Conservation (phyloP, 2,329 filamentous ascomycete species). For the Penicillium concentricum region DNA sequence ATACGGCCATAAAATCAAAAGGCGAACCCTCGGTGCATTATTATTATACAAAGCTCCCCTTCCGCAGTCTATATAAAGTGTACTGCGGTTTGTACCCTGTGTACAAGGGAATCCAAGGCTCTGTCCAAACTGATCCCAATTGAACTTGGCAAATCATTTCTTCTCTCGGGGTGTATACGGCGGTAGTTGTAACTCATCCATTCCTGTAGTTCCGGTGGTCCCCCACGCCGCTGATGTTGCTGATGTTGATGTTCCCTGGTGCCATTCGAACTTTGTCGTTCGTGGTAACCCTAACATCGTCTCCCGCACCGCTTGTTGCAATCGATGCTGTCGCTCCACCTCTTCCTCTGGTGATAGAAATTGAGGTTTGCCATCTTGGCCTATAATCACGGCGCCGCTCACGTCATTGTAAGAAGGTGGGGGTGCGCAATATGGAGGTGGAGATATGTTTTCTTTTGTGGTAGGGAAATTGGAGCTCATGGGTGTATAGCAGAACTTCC, state of each 20-base stretch:
- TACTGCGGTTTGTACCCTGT: not conserved
- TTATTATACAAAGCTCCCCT: not conserved
- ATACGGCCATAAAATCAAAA: conserved; percentile 4
- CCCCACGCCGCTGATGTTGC: not conserved
- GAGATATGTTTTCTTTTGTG: not conserved
- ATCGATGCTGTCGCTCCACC: conserved; percentile 14
- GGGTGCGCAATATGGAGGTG: not conserved
- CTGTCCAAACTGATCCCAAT: not conserved
- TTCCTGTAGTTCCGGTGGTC: not conserved
- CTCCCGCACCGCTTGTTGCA: conserved; percentile 25
- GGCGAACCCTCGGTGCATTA: conserved; percentile 1
- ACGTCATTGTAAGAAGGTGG: conserved; percentile 28
- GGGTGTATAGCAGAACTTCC: not conserved
- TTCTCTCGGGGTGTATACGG: conserved; percentile 2
- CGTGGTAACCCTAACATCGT: conserved; percentile 26
- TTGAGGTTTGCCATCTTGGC: conserved; percentile 22
- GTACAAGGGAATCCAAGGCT: not conserved
- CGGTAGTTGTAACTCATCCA: conserved; percentile 2
- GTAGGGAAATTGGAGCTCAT: no score
- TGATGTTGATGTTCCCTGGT: not conserved
- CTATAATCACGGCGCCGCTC: conserved; percentile 27
- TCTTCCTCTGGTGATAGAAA: conserved; percentile 29
- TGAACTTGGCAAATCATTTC: not conserved
- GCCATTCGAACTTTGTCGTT: conserved; percentile 20
- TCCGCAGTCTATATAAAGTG: not conserved